Conservation (phyloP, 202 grass and related monocot species). For the Hordeum pubiflorum region DNA sequence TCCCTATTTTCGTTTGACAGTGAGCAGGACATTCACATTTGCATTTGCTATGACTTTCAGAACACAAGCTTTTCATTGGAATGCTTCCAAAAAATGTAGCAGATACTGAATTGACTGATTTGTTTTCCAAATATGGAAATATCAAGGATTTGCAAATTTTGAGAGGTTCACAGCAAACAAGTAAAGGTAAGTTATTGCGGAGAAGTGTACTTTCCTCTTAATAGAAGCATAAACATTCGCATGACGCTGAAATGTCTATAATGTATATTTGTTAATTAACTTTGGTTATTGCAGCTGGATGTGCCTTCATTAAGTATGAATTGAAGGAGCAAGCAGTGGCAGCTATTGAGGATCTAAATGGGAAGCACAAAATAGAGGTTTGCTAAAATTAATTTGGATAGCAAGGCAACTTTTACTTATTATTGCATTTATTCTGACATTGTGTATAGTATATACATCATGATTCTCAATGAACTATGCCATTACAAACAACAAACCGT, state of each 20-base stretch:
- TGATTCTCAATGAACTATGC: not conserved
- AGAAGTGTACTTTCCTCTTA: conserved; percentile 18
- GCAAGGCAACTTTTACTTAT: not conserved
- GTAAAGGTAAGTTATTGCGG: conserved; percentile 53
- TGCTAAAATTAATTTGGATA: conserved; percentile 19
- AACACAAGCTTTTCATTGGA: conserved; percentile 96
- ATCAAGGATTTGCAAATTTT: conserved; percentile 96
- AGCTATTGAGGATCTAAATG: conserved; percentile 85
- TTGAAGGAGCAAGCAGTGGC: conserved; percentile 87
- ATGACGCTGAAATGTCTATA: not conserved
- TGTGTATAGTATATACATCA: not conserved
- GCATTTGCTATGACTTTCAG: conserved; percentile 34
- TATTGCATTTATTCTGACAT: conserved; percentile 3
- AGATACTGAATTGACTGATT: conserved; percentile 59
- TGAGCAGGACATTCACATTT: conserved; percentile 12
- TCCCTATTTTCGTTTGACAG: not conserved
- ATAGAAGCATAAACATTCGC: conserved; percentile 1
- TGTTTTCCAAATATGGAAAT: conserved; percentile 86
- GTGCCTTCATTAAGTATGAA: conserved; percentile 95
- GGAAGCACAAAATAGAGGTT: conserved; percentile 94
- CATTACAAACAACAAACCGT: not conserved
- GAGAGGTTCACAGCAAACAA: conserved; percentile 88
- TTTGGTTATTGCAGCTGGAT: conserved; percentile 53
- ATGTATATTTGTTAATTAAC: conserved; percentile 23
- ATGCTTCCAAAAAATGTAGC: conserved; percentile 97